Conservation (phyloP, 495 filamentous ascomycete species). For the Cladorrhinum samala region DNA sequence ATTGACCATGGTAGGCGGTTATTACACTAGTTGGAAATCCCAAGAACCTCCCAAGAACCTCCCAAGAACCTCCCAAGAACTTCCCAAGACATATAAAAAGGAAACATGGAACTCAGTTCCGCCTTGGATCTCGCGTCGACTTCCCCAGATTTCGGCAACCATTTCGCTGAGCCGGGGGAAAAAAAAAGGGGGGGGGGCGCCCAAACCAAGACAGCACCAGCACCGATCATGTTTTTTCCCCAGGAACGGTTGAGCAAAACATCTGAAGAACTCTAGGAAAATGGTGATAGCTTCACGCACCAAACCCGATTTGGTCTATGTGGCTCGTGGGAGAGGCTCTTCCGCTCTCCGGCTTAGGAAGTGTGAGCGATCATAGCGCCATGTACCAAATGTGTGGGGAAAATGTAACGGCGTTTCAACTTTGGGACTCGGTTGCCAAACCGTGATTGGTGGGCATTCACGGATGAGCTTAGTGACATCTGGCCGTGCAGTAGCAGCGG, state of each 20-base stretch:
- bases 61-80: too few relatives aligned
- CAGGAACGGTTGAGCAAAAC: background rate
- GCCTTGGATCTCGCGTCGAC: constrained; percentile 9
- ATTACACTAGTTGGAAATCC: too few relatives aligned
- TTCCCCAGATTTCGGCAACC: background rate
- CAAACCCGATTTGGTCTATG: background rate
- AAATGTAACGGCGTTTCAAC: constrained; percentile 7
- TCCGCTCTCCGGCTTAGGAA: constrained; percentile 4
- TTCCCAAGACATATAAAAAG: background rate
- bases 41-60: too few relatives aligned
- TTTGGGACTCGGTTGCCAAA: constrained; percentile 2
- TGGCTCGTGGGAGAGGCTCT: constrained; percentile 3
- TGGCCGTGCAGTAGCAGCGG: background rate
- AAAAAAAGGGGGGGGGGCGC: background rate
- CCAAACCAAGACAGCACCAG: background rate
- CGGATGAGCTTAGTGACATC: background rate
- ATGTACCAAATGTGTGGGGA: background rate
- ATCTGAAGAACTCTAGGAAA: background rate
- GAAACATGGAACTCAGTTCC: constrained; percentile 17
- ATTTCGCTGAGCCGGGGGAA: constrained; percentile 14
- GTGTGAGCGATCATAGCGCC: background rate
- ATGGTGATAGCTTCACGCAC: background rate
- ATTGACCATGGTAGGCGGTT: too few relatives aligned
- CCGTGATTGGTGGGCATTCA: constrained; percentile 14
- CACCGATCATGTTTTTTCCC: background rate